Base-by-base conservation (phyloP, 2,329 filamentous ascomycete species). In the Penicillium freii region DNA sequence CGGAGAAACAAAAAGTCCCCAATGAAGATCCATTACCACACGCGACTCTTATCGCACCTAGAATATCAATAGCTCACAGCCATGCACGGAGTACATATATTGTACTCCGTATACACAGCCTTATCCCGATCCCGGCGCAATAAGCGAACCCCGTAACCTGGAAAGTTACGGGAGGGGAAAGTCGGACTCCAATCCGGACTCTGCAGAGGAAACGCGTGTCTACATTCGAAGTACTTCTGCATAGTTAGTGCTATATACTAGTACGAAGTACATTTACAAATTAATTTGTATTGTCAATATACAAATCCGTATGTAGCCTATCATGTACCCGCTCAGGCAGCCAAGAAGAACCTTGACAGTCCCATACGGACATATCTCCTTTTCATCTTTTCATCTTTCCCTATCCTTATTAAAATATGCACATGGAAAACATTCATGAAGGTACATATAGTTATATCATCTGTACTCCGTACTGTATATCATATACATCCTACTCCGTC, bases 131-230 rank as follows among this genome's bases (percentile, higher is more conserved):
- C 19, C 25, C 4, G 4, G 15, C 36, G 29, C 21, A 57, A 56
- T 54, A 60, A 60, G 54, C 57, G 51, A 62, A 62, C 61, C 62
- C 64, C 58, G 45, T 62, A 59, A 44, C 11, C 34, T 61, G 61
- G 64, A 65, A 61, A 58, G 59, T 65, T 64, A 61, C 60, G 62
- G 62, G 64, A 59, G 58, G 59, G 59, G 53, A 34, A 62, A 51
- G 57, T 52, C 53, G 39, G 45, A 57, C 56, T 52, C 49, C 44
- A 52, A 23, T 51, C 39, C 36, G 44, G 11, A 40, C 48, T 29
- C 34, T 50, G 25, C 47, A 38, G 23, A 48, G 21, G 21, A 17
- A 49, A 25, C 21, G 15, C 38, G 15, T 25, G 21, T 21, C 23
- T 25, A 25, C 7, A 34, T 34, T 34, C 33, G 2, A 29, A 29